Evolutionary conservation across 192 early-diverging fungal genomes (phyloP), one percentile per base, ranked within the genome.

Genomic region (Mortierella antarctica): DNA sequence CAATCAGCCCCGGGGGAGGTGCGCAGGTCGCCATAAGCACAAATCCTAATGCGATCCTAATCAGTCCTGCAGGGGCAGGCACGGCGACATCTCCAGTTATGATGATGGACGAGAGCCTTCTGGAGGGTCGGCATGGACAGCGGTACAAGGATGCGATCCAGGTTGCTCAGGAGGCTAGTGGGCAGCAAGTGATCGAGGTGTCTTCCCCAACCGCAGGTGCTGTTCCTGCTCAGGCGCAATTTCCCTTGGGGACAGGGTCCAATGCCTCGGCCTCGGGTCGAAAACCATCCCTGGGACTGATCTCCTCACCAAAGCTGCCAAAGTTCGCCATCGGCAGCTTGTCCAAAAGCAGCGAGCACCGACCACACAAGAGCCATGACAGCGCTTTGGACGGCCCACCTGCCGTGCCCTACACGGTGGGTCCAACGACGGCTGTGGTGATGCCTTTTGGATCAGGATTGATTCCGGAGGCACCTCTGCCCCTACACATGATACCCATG

Each of bases 121-220:
- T 72, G 17, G 70, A 54, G 9, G 65, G 57, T 9, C 51, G 70
- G 46, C 70, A 80, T 18, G 45, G 46, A 5, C 70, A 62, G 54
- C 63, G 76, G 12, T 80, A 62, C 48, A 71, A 63, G 58, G 76
- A 80, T 8, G 76, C 65, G 7, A 10, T 80, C 10, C 63, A 63
- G 21, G 57, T 62, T 4, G 76, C 76, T 0, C 76, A 80, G 51
- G 76, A 71, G 20, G 76, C 70, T 2, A 80, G 76, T 46, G 65
- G 76, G 7, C 69, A 72, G 45, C 57, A 56, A n/a, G 9, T 67
- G 17, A 58, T 72, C 40, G 59, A 67, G 41, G 52, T 72, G 6
- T 44, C 23, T 1, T 55, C 64, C 0, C 52, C 76, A 14, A 47
- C 23, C 7, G 11, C 45, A n/a, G 39, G 44, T 18, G 55, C 57